phyloP scores from a whole-genome alignment of 2,329 filamentous ascomycete species.

The Clarireedia monteithiana region DNA sequence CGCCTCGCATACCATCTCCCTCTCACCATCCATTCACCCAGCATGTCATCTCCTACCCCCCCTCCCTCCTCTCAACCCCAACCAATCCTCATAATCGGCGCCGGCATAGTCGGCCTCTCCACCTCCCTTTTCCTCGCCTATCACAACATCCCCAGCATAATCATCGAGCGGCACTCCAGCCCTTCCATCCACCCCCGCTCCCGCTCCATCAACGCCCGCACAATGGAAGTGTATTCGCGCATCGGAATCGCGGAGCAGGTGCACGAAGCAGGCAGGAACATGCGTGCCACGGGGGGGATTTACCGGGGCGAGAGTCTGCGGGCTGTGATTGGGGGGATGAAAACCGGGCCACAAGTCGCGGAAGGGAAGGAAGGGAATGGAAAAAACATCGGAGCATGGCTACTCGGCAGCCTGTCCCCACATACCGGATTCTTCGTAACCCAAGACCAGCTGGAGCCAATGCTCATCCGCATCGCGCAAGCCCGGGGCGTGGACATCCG shows the following conservation, averaged over 20 bases:
- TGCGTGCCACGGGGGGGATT: slow-evolving; percentile 18
- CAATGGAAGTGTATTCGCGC: slow-evolving; percentile 31
- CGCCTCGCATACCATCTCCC: background rate
- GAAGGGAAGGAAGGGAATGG: slow-evolving; percentile 10
- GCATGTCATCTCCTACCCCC: background rate
- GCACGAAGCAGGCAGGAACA: slow-evolving; percentile 16
- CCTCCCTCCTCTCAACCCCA: background rate
- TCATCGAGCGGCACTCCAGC: slow-evolving; percentile 32
- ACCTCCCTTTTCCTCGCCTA: slow-evolving; percentile 32
- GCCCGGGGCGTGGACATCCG: slow-evolving; percentile 31
- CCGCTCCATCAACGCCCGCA: slow-evolving; percentile 32
- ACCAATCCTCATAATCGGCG: slow-evolving; percentile 33
- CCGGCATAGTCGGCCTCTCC: slow-evolving; percentile 34
- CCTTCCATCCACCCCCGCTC: slow-evolving; percentile 33
- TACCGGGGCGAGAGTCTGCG: slow-evolving; percentile 12
- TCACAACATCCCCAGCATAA: slow-evolving; percentile 27
- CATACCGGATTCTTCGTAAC: slow-evolving; percentile 27
- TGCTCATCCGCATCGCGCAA: slow-evolving; percentile 29
- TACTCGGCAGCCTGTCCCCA: slow-evolving; percentile 15
- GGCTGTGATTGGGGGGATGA: slow-evolving; percentile 12
- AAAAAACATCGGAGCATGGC: slow-evolving; percentile 18
- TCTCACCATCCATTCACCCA: background rate
- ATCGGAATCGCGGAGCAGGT: slow-evolving; percentile 25
- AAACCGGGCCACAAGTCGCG: background rate
- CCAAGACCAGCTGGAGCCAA: slow-evolving; percentile 35